Base-by-base conservation (phyloP, 106 monocot species). In the Narthecium ossifragum region DNA sequence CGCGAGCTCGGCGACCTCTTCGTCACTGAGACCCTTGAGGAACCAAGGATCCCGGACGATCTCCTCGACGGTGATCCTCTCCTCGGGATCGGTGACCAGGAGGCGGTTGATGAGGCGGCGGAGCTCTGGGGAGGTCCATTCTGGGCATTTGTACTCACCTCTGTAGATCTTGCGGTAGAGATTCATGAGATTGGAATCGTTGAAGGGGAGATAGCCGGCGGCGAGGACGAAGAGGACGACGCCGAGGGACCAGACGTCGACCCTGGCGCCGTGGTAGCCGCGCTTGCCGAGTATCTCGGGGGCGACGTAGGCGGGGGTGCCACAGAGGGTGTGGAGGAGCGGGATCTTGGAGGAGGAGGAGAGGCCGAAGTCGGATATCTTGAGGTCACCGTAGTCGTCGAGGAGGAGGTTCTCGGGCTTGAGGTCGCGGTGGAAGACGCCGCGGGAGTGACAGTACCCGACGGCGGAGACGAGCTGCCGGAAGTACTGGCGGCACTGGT, bases 391-490 rank as follows among this genome's bases (percentile, higher is more conserved):
- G 51, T 49, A 3, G 2, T 59, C 60, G 69, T 69, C 69, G 51
- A 69, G 49, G 60, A 69, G 69, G 51, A 69, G 69, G 60, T 69
- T 69, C 60, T 69, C 69, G 36, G 69, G 69, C 59, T 69, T 69
- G 50, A 69, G 69, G 50, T 69, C 69, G 13, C 69, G 69, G 69
- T 69, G 69, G 59, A 52, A 69, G 48, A 69, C 60, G 59, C 60
- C 69, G 28, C 51, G 69, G 20, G 50, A 31, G 39, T 69, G 69
- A 60, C 45, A 50, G 37, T 51, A 47, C 4, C 46, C 36, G 60
- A 69, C 37, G 51, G 69, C 69, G 60, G 51, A 63, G 50, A 77
- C 24, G 9, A 77, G 67, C 62, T 77, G 77, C 5, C 51, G 71
- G 62, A 78, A 78, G 34, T 49, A 38, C 13, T 33, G 34, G 34